Conservation (phyloP, 2,329 filamentous ascomycete species). For the Cladophialophora carrionii region DNA sequence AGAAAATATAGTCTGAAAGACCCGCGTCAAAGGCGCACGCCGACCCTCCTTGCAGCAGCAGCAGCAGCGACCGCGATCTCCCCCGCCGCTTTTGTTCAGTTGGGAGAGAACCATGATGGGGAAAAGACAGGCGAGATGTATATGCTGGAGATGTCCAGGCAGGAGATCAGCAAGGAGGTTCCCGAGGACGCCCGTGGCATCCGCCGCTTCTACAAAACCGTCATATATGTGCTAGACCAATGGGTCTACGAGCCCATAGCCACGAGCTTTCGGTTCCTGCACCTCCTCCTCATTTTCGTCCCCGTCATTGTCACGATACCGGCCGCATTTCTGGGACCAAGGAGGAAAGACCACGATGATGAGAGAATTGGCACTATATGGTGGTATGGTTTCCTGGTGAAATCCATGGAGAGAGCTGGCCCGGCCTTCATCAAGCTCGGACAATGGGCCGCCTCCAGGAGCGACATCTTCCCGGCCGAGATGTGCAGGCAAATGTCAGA, state of each 20-base stretch:
- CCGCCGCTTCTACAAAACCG: constrained; percentile 59
- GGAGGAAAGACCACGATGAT: constrained; percentile 66
- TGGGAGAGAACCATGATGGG: constrained; percentile 55
- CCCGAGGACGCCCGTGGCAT: constrained; percentile 65
- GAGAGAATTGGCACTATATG: constrained; percentile 82
- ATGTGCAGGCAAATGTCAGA: constrained; percentile 94
- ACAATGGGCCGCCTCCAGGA: constrained; percentile 95
- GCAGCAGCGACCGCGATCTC: constrained; percentile 55
- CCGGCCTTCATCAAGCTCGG: constrained; percentile 98
- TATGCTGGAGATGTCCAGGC: constrained; percentile 81
- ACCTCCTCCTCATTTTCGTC: constrained; percentile 85
- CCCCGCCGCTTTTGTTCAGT: constrained; percentile 62
- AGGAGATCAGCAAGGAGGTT: constrained; percentile 73
- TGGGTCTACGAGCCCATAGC: constrained; percentile 73
- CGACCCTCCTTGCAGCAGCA: constrained; percentile 45
- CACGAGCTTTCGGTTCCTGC: constrained; percentile 84
- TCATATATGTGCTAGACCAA: constrained; percentile 69
- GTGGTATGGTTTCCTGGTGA: constrained; percentile 92
- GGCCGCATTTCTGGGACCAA: constrained; percentile 74
- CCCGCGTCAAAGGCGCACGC: constrained; percentile 39
- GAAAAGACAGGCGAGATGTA: constrained; percentile 75
- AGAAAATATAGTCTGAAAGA: constrained; percentile 38
- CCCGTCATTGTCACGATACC: constrained; percentile 83
- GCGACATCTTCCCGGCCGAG: constrained; percentile 92
- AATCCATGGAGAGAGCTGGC: constrained; percentile 87